These are phyloP conservation scores for Streptanthus diversifolius DNA, from an alignment of 345 rosid species.

Conservation along the genomic window DNA sequence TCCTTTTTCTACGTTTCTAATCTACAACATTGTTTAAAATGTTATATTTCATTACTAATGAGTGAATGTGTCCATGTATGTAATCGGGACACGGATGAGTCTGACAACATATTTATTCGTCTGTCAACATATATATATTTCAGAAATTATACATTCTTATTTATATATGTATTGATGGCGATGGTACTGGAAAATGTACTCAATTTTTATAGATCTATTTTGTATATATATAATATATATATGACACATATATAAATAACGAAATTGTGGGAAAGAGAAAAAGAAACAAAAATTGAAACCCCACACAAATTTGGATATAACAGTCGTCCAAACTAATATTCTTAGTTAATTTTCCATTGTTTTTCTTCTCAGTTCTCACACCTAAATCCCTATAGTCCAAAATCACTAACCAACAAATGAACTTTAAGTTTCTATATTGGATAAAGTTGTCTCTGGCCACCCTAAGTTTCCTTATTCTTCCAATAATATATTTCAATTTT, in stretches of 20 bases:
- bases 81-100: background rate
- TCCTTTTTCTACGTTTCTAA: background rate
- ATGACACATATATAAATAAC: background rate
- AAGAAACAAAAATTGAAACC: slow-evolving; percentile 1
- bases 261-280: background rate
- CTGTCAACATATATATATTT: background rate
- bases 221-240: background rate
- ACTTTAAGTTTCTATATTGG: slow-evolving; percentile 15
- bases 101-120: background rate
- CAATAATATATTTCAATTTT: background rate
- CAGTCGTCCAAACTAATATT: slow-evolving; percentile 17
- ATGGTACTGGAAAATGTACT: slow-evolving; percentile 1
- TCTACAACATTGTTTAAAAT: background rate
- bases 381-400: slow-evolving; percentile 1
- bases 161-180: background rate
- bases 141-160: background rate
- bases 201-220: background rate
- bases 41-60: background rate
- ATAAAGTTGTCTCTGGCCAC: background rate
- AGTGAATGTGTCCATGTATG: background rate
- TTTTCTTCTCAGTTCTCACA: background rate
- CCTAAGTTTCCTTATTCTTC: slow-evolving; percentile 4
- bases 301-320: slow-evolving; percentile 27
- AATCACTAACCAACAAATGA: background rate
- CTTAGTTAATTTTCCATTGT: background rate